A percentile compares a stretch with the other conserved stretches of the same genome.
Evolutionary conservation across 257 asterid genomes (phyloP).

Genomic region (Solanum pinnatisectum): DNA sequence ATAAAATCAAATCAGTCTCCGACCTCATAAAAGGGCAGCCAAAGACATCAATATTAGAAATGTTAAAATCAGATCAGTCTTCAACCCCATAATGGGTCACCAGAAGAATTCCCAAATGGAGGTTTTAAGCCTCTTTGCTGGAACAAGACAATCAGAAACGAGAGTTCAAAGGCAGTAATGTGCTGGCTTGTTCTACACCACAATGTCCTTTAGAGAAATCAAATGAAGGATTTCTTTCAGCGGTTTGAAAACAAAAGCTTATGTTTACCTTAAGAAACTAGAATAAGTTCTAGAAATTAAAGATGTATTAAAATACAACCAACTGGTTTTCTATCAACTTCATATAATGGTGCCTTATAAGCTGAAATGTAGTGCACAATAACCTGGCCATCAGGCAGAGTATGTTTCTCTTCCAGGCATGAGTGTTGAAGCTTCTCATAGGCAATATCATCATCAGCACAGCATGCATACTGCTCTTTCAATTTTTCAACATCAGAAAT

Average conservation of each 20-base stretch:
- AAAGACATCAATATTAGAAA: not conserved
- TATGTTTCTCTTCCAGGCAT: constrained; percentile 68
- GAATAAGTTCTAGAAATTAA: not conserved
- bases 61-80: not conserved
- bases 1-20: not conserved
- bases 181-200: not conserved
- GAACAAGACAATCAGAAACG: not conserved
- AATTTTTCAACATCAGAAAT: constrained; percentile 63
- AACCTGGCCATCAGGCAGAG: constrained; percentile 97
- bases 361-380: not conserved
- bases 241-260: not conserved
- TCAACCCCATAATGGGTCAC: not conserved
- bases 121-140: not conserved
- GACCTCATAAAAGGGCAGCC: not conserved
- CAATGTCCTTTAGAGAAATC: not conserved
- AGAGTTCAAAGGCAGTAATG: not conserved
- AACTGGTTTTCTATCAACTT: not conserved
- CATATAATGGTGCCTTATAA: not conserved
- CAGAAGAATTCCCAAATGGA: not conserved
- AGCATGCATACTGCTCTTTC: constrained; percentile 76
- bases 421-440: constrained; percentile 44
- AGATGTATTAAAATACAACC: not conserved
- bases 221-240: not conserved
- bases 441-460: constrained; percentile 63
- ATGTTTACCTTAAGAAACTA: not conserved